Conservation (phyloP, 345 rosid genomes). For the Sisymbrium altissimum region DNA sequence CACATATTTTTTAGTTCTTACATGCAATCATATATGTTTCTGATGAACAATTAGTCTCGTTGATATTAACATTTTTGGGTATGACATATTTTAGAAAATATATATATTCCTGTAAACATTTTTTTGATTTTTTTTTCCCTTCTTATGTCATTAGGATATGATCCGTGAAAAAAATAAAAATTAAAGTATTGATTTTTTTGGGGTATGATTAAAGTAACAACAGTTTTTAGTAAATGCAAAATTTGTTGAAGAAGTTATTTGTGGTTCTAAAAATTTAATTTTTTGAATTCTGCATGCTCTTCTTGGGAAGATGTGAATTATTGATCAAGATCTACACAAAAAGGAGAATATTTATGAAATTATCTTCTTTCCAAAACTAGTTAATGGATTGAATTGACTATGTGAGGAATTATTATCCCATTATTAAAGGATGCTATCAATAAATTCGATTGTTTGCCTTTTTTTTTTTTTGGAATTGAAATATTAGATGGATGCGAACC, state of each 20-base stretch:
- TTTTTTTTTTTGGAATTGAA: too few relatives aligned
- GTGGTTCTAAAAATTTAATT: background rate
- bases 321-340: background rate
- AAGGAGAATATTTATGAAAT: background rate
- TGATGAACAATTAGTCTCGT: background rate
- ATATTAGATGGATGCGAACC: background rate
- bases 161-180: background rate
- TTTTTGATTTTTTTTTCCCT: background rate
- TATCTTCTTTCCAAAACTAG: background rate
- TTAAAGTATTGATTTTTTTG: background rate
- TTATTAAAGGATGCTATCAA: background rate
- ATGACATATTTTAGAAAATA: background rate
- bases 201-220: background rate
- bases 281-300: conserved; percentile 1
- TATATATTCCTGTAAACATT: background rate
- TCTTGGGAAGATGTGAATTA: conserved; percentile 6
- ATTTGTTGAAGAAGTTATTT: background rate
- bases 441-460: conserved; percentile 20
- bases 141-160: background rate
- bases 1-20: background rate
- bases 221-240: background rate
- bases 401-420: background rate
- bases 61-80: background rate
- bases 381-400: background rate
- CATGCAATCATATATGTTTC: background rate